Base-by-base conservation (phyloP, 192 early-diverging fungal genomes). In the Entomortierella parvispora region DNA sequence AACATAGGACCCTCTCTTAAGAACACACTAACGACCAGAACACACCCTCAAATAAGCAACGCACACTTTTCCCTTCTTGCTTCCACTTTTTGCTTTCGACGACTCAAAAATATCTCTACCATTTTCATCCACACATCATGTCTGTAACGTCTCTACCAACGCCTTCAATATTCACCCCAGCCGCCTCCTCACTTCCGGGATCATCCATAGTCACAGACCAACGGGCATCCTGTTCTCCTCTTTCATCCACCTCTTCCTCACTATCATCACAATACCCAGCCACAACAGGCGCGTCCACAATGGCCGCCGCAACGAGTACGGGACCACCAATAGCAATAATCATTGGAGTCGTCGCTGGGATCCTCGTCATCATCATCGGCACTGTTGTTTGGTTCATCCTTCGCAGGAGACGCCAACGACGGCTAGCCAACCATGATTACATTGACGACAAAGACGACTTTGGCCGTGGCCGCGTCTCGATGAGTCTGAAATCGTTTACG, bases 341-440 rank as follows among this genome's bases (percentile, higher is more conserved):
- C 18, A 50, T 40, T 14, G 71, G 71, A 4, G 62, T 56, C 15
- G 33, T 20, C 25, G 63, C 57, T 3, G 71, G 57, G 14, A 44
- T 56, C 28, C 6, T 74, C 18, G 3, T 66, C 17, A n/a, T 74
- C 48, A 43, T 74, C 46, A 5, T 67, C 22, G 48, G 44, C 47
- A 32, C 53, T 10, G 34, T 43, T 0, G 12, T 67, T 18, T 76
- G 64, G 49, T 47, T n/a, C 8, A 23, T 62, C 33, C 14, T 76
- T 58, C 65, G 65, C 32, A 33, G 62, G 15, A 56, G 71, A 22
- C 48, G 58, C 23, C 58, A 46, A 22, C 57, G 53, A 8, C 54
- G 25, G 2, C 40, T 26, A 50, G 43, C 23, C 0, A 32, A 46
- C 18, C 29, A 46, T 9, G 14, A 33, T 20, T 15, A 50, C n/a